Conservation (phyloP, 2,329 filamentous ascomycete genomes). For the Fusarium mexicanum region DNA sequence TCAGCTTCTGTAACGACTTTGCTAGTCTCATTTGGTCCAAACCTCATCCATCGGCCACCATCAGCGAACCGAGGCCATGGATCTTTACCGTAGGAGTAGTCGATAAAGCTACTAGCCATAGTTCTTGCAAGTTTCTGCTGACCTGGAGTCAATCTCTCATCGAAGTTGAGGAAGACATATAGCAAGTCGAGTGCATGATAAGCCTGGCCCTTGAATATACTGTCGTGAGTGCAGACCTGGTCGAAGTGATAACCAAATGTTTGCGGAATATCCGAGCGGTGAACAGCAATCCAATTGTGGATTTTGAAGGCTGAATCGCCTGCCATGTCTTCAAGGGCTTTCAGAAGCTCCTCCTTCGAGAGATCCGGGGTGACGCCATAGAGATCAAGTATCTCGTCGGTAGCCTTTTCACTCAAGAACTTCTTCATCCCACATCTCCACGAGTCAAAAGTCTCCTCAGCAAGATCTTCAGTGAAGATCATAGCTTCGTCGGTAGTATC, state of each 20-base stretch:
- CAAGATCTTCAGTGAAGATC: background rate
- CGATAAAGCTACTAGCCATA: constrained; percentile 18
- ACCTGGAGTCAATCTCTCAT: background rate
- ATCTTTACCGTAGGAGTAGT: constrained; percentile 20
- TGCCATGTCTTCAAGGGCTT: constrained; percentile 11
- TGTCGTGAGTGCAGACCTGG: constrained; percentile 18
- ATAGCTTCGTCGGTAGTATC: constrained; percentile 22
- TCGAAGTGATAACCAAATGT: constrained; percentile 31
- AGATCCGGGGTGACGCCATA: constrained; percentile 8
- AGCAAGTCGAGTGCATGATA: constrained; percentile 25
- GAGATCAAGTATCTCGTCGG: constrained; percentile 1
- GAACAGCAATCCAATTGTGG: constrained; percentile 21
- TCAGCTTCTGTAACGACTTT: constrained; percentile 9
- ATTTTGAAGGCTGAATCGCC: constrained; percentile 11
- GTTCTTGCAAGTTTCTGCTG: background rate
- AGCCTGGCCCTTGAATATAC: constrained; percentile 12
- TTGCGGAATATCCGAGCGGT: constrained; percentile 1
- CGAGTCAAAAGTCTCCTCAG: background rate
- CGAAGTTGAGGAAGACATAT: constrained; percentile 28
- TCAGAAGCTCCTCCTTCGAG: background rate
- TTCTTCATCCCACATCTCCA: background rate
- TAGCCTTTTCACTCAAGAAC: background rate
- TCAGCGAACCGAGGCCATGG: constrained; percentile 13
- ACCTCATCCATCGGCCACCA: constrained; percentile 12
- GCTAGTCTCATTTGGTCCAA: constrained; percentile 2